These are phyloP conservation scores for Rhododendron henanense DNA, from an alignment of 148 eudicot genomes.

Conservation along the genomic window DNA sequence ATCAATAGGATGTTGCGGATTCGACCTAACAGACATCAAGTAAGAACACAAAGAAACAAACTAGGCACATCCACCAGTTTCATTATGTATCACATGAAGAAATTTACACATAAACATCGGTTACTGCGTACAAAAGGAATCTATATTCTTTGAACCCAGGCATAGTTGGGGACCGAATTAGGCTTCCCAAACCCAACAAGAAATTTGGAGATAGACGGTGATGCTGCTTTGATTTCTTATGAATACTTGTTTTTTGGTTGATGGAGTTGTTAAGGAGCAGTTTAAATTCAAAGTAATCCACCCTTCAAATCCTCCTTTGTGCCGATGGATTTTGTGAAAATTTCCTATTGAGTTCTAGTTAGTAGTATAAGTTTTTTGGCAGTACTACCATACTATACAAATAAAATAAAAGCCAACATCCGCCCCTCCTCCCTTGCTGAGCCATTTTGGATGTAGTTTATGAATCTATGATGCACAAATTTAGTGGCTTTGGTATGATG, in stretches of 20 bases:
- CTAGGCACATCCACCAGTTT: not conserved
- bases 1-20: not conserved
- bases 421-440: not conserved
- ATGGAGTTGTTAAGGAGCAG: not conserved
- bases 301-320: not conserved
- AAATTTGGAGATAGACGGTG: not conserved
- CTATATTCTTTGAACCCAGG: not conserved
- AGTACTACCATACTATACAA: not conserved
- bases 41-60: not conserved
- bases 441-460: not conserved
- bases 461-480: not conserved
- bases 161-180: not conserved
- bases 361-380: not conserved
- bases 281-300: not conserved
- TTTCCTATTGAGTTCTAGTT: not conserved
- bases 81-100: not conserved
- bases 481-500: not conserved
- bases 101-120: not conserved
- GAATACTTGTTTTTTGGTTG: not conserved
- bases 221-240: not conserved
- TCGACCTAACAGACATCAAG: not conserved
- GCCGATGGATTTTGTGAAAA: not conserved
- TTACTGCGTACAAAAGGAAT: not conserved
- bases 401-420: not conserved
- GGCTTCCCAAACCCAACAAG: not conserved